Percentiles rank a stretch among this genome's conserved stretches.
Conservation (phyloP, 2,329 filamentous ascomycete species). For the Colletotrichum limetticola region DNA sequence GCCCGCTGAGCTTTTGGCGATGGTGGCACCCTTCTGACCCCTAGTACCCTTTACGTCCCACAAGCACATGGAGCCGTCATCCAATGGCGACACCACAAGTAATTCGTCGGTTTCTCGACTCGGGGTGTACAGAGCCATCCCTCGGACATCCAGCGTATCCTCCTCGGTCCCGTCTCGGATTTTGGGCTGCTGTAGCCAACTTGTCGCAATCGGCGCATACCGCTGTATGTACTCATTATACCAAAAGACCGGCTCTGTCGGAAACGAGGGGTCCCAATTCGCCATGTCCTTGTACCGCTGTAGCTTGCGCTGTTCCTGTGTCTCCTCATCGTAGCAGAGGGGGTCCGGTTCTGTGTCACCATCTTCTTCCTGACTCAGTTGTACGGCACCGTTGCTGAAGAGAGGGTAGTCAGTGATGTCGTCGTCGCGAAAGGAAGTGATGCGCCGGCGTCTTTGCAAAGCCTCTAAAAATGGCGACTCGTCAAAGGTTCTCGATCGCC, state of each 20-base stretch:
- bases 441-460: slow-evolving; percentile 64
- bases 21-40: slow-evolving; percentile 67
- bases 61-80: slow-evolving; percentile 87
- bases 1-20: slow-evolving; percentile 73
- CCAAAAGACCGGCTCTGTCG: slow-evolving; percentile 79
- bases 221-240: slow-evolving; percentile 91
- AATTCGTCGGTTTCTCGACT: slow-evolving; percentile 50
- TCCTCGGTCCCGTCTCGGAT: slow-evolving; percentile 52
- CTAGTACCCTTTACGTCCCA: slow-evolving; percentile 78
- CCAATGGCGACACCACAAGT: slow-evolving; percentile 79
- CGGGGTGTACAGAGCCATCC: slow-evolving; percentile 73
- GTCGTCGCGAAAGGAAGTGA: slow-evolving; percentile 36
- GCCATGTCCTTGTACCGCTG: slow-evolving; percentile 70
- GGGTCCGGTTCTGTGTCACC: neutral
- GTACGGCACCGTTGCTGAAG: slow-evolving; percentile 23
- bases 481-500: slow-evolving; percentile 80
- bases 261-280: slow-evolving; percentile 86
- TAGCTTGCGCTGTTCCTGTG: slow-evolving; percentile 41
- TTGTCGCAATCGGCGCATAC: slow-evolving; percentile 77
- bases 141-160: slow-evolving; percentile 74
- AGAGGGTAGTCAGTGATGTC: slow-evolving; percentile 29
- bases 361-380: slow-evolving; percentile 22
- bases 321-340: slow-evolving; percentile 38
- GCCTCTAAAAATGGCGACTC: slow-evolving; percentile 73
- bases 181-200: slow-evolving; percentile 78